These are phyloP conservation scores for Tilletia walkeri DNA, from an alignment of 1,284 basidiomycete species.

Conservation along the genomic window DNA sequence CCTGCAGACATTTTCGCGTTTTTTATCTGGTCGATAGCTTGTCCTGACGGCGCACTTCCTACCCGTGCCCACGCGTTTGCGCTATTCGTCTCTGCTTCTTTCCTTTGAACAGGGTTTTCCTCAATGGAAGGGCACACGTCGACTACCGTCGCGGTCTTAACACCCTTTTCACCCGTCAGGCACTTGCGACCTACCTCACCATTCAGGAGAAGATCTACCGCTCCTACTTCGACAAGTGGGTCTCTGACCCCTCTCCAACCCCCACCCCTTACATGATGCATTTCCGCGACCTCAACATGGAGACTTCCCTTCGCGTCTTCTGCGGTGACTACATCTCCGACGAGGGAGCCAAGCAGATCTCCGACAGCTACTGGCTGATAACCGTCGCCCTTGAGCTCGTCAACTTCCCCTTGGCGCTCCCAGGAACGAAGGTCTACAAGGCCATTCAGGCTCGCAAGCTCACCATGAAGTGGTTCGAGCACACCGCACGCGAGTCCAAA, in stretches of 20 bases:
- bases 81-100: no score
- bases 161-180: conserved; percentile 87
- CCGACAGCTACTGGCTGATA: conserved; percentile 93
- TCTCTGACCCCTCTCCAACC: conserved; percentile 44
- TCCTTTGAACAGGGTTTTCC: conserved; percentile 73
- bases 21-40: conserved; percentile 3
- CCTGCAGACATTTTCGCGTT: not conserved
- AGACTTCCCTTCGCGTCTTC: conserved; percentile 92
- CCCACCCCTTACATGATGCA: conserved; percentile 72
- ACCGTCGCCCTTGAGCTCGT: conserved; percentile 93
- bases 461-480: conserved; percentile 78
- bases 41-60: no score
- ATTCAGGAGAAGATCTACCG: conserved; percentile 85
- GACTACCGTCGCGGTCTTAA: conserved; percentile 92
- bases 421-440: conserved; percentile 90
- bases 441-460: conserved; percentile 89
- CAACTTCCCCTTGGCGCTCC: conserved; percentile 82
- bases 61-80: no score
- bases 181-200: conserved; percentile 81
- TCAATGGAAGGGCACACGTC: conserved; percentile 88
- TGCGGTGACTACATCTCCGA: conserved; percentile 86
- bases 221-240: conserved; percentile 65
- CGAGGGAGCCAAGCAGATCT: conserved; percentile 74
- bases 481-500: conserved; percentile 78
- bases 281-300: conserved; percentile 93